These are phyloP conservation scores for Hibiscus mutabilis DNA, from an alignment of 345 rosid species.

Conservation along the genomic window DNA sequence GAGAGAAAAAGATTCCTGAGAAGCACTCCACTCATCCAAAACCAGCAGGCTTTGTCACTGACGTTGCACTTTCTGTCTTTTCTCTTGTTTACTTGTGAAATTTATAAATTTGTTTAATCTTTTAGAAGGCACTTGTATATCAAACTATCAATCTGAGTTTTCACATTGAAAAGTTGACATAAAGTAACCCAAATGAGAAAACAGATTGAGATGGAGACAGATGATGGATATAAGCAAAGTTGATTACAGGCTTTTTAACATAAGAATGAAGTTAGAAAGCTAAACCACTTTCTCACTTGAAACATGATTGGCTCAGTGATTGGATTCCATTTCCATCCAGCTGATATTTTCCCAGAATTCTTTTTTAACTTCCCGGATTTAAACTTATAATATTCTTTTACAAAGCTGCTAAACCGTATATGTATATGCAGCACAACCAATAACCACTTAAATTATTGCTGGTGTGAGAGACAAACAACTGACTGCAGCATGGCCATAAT, in stretches of 20 bases:
- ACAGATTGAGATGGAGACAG: background rate
- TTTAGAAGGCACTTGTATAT: background rate
- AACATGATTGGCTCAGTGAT: constrained; percentile 28
- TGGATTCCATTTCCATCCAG: constrained; percentile 15
- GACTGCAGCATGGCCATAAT: constrained; percentile 6
- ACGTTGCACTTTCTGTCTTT: constrained; percentile 49
- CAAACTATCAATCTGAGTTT: background rate
- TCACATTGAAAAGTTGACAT: constrained; percentile 20
- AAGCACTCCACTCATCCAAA: constrained; percentile 30
- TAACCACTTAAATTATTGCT: constrained; percentile 17
- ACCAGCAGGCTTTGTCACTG: constrained; percentile 25
- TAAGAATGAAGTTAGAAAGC: constrained; percentile 23
- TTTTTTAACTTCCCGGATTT: background rate
- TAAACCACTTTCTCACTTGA: constrained; percentile 18
- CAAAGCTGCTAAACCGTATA: background rate
- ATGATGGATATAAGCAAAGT: constrained; percentile 11
- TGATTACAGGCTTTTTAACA: constrained; percentile 29
- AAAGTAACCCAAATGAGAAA: constrained; percentile 22
- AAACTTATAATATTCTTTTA: background rate
- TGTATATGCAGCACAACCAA: constrained; percentile 22
- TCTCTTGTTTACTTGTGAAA: constrained; percentile 25
- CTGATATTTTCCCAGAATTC: constrained; percentile 11
- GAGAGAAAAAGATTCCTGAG: constrained; percentile 25
- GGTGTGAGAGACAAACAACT: background rate
- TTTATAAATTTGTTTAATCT: background rate